A percentile compares a stretch with the other conserved stretches of the same genome.
Conservation (phyloP, 805 yeast genomes). For the Blastobotrys muscicola region DNA sequence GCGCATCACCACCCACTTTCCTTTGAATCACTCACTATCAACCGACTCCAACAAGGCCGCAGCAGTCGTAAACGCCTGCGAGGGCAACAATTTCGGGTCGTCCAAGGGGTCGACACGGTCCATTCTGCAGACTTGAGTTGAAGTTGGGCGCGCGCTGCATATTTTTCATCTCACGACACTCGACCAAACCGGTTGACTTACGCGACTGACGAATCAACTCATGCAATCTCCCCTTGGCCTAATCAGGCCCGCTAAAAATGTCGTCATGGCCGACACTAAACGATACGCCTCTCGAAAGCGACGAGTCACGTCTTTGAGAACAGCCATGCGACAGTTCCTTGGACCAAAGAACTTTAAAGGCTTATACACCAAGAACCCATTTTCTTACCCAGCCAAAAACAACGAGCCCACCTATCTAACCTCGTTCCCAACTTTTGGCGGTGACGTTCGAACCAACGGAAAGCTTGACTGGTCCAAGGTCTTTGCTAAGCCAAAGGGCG, state of each 20-base stretch:
- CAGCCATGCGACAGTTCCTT: slow-evolving; percentile 52
- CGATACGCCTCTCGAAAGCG: background rate
- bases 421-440: slow-evolving; percentile 22
- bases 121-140: background rate
- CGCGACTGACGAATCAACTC: too few relatives aligned
- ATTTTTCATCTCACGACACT: too few relatives aligned
- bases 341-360: slow-evolving; percentile 84
- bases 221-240: too few relatives aligned
- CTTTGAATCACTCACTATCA: slow-evolving; percentile 25
- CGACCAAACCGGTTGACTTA: too few relatives aligned
- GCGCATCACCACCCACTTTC: background rate
- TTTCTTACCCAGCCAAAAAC: slow-evolving; percentile 67
- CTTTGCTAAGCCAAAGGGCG: slow-evolving; percentile 14
- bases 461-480: slow-evolving; percentile 20
- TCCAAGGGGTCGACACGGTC: slow-evolving; percentile 16
- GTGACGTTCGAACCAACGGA: background rate
- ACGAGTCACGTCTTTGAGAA: slow-evolving; percentile 10
- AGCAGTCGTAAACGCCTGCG: slow-evolving; percentile 36
- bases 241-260: too few relatives aligned
- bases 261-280: too few relatives aligned
- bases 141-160: background rate
- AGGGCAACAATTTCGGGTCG: slow-evolving; percentile 30
- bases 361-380: slow-evolving; percentile 67
- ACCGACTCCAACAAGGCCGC: slow-evolving; percentile 33
- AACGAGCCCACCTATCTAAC: slow-evolving; percentile 38